These are phyloP conservation scores for Ramularia collo-cygni DNA, from an alignment of 2,329 filamentous ascomycete species.

Conservation along the genomic window DNA sequence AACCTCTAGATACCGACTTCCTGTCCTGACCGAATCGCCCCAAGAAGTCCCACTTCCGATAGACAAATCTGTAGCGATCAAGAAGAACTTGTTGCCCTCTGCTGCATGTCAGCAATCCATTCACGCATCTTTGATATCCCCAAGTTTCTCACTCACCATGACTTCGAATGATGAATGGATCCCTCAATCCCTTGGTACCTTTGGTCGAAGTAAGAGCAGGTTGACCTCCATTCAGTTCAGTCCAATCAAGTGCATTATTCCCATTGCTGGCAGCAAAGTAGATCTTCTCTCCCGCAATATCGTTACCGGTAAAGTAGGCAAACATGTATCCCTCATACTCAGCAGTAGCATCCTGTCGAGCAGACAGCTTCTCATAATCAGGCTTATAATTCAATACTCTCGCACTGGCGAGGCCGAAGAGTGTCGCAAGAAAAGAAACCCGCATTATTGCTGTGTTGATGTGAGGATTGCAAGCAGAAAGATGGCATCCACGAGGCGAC, in stretches of 20 bases:
- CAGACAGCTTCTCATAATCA: too few relatives aligned
- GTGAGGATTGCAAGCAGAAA: neutral
- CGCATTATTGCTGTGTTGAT: neutral
- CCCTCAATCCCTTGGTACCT: slow-evolving; percentile 46
- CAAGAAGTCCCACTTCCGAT: slow-evolving; percentile 50
- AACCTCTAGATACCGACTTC: slow-evolving; percentile 47
- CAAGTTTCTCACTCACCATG: slow-evolving; percentile 14
- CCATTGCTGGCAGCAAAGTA: slow-evolving; percentile 47
- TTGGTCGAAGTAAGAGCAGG: slow-evolving; percentile 41
- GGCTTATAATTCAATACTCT: too few relatives aligned
- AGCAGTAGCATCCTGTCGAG: neutral
- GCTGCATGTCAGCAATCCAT: neutral
- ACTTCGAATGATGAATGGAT: slow-evolving; percentile 49
- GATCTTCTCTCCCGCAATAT: slow-evolving; percentile 45
- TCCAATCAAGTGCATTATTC: slow-evolving; percentile 48
- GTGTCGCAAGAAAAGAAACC: too few relatives aligned
- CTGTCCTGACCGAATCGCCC: slow-evolving; percentile 41
- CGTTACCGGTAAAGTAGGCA: slow-evolving; percentile 46
- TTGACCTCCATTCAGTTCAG: slow-evolving; percentile 43
- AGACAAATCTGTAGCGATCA: slow-evolving; percentile 48
- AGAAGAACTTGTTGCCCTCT: slow-evolving; percentile 46
- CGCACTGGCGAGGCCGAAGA: too few relatives aligned
- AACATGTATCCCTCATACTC: slow-evolving; percentile 42
- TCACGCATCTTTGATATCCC: too few relatives aligned
- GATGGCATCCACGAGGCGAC: neutral